Evolutionary conservation across 2,329 filamentous ascomycete species (phyloP), one percentile per base, ranked within the genome.

Genomic region (Dothideomycetes sp.): DNA sequence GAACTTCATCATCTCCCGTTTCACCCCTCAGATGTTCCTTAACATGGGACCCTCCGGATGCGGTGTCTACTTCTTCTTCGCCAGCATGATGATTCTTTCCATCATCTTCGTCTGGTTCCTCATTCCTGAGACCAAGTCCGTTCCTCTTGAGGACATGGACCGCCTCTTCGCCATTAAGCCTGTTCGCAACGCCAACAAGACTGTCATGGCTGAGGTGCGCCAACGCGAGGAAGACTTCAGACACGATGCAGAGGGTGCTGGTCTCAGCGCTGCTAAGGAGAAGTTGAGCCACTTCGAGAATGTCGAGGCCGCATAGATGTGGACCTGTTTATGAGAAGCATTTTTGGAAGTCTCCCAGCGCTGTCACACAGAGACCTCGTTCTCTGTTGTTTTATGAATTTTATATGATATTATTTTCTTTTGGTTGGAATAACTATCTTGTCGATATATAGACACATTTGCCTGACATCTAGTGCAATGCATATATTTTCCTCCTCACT

Each of bases 1-100:
- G 62, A 84, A 83, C 57, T 83, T 84, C 55, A 68, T 84, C 53
- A 72, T 84, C 47, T 70, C 70, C 0, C 69, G 78, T 9, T 83
- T 80, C 63, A 83, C 76, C 0, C 76, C 72, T 18, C 73, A 79
- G 47, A 81, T 81, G 75, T 68, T 64, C 52, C 40, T 55, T 36
- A 61, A 44, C 34, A 66, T 68, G 59, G 58, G 55, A 11, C 49
- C 49, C 4, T 52, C 47, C 11, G 57, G 58, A 4, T 65, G 60
- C 45, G 64, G 63, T 8, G 55, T 57, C 5, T 53, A 51, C 36
- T 63, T 67, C 45, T 66, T 68, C 50, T 63, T 74, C 42, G 68
- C 69, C 3, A 64, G 57, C 17, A 60, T 73, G 41, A 66, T 66
- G 53, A 53, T 64, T 5, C 43, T 62, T 10, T 61, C 60, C 2